phyloP scores from a whole-genome alignment of 2,329 filamentous ascomycete genomes.

The Colletotrichum simmondsii region DNA sequence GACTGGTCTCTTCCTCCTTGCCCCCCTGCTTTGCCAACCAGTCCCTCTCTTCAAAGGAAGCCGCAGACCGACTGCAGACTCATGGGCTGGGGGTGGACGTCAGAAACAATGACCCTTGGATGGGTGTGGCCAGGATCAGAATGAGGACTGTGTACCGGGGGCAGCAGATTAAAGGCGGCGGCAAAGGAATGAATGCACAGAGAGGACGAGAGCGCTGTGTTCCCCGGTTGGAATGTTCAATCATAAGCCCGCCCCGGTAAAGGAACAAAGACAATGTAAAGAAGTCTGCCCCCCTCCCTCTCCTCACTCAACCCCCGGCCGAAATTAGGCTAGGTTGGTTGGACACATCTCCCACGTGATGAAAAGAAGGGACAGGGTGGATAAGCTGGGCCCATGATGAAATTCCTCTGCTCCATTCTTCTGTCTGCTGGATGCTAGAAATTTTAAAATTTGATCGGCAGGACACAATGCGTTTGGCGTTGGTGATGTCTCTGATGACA shows the following conservation, averaged over 20 bases:
- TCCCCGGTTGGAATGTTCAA: conserved; percentile 9
- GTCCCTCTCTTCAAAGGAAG: conserved; percentile 27
- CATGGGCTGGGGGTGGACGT: conserved; percentile 3
- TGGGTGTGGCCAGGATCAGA: conserved; percentile 16
- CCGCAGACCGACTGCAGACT: conserved; percentile 28
- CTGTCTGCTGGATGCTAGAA: conserved; percentile 13
- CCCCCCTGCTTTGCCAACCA: conserved; percentile 11
- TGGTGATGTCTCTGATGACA: conserved; percentile 33
- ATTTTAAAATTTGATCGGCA: conserved; percentile 33
- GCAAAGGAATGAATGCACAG: conserved; percentile 30
- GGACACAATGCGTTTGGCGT: conserved; percentile 33
- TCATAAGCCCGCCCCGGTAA: conserved; percentile 12
- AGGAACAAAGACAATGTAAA: conserved; percentile 34
- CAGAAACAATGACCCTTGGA: conserved; percentile 29
- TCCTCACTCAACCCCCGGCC: conserved; percentile 13
- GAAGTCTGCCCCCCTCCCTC: neutral
- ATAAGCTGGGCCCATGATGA: neutral
- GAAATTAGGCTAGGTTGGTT: conserved; percentile 25
- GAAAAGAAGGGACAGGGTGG: conserved; percentile 12
- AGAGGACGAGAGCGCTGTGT: conserved; percentile 16
- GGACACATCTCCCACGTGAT: conserved; percentile 28
- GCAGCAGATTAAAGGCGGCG: conserved; percentile 14
- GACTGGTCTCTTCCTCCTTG: neutral
- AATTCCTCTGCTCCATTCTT: conserved; percentile 16
- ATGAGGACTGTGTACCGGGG: conserved; percentile 20